These are phyloP conservation scores for Cryptococcus neoformans DNA, from an alignment of 1,284 basidiomycete genomes.

Conservation along the genomic window DNA sequence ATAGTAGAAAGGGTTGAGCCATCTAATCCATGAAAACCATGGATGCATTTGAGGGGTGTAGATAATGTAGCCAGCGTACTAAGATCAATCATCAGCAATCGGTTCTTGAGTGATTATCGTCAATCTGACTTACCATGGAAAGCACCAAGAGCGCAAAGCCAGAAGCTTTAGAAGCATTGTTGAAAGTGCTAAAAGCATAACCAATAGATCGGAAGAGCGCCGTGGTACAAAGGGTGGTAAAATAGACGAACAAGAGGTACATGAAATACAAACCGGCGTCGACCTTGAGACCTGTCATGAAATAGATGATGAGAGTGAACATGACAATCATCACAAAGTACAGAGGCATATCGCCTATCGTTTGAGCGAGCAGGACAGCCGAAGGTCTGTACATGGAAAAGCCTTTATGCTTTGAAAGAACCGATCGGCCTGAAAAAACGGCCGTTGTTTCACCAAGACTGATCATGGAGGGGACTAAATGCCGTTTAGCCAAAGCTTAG, in stretches of 20 bases:
- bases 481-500: not conserved
- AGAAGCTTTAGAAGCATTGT: slow-evolving; percentile 51
- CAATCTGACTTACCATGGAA: slow-evolving; percentile 31
- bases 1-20: slow-evolving; percentile 51
- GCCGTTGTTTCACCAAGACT: slow-evolving; percentile 65
- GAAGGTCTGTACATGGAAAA: slow-evolving; percentile 50
- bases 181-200: slow-evolving; percentile 5
- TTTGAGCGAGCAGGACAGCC: slow-evolving; percentile 59
- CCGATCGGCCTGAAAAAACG: slow-evolving; percentile 67
- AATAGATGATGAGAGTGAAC: slow-evolving; percentile 49
- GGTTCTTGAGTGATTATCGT: no score
- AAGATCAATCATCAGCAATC: slow-evolving; percentile 34
- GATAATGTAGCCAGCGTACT: slow-evolving; percentile 44
- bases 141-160: slow-evolving; percentile 49
- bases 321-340: slow-evolving; percentile 46
- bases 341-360: slow-evolving; percentile 57
- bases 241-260: slow-evolving; percentile 7
- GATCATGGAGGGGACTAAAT: slow-evolving; percentile 49
- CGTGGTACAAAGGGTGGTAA: slow-evolving; percentile 49
- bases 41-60: slow-evolving; percentile 45
- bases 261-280: slow-evolving; percentile 22
- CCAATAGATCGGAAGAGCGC: slow-evolving; percentile 45
- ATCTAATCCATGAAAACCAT: slow-evolving; percentile 54
- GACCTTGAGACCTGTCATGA: slow-evolving; percentile 48
- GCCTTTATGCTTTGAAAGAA: slow-evolving; percentile 57